These are phyloP conservation scores for Backusella sp. DNA, from an alignment of 192 early-diverging fungal genomes.

Conservation along the genomic window DNA sequence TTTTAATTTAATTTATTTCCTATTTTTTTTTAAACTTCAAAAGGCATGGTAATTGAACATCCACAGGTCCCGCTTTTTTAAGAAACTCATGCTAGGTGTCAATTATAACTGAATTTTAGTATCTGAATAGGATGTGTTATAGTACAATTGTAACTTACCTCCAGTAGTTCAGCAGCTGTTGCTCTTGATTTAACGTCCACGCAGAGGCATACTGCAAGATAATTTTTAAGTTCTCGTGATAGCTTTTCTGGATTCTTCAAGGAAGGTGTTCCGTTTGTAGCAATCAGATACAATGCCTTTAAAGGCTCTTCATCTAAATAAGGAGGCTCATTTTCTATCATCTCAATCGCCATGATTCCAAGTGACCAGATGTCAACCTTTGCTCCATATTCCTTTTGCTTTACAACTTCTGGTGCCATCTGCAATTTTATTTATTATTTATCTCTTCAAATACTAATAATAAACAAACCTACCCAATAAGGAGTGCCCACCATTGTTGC, in stretches of 20 bases:
- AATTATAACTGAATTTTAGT: neutral
- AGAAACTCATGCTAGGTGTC: conserved; percentile 70
- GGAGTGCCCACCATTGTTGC: conserved; percentile 89
- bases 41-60: conserved; percentile 13
- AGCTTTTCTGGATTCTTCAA: conserved; percentile 66
- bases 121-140: neutral
- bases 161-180: conserved; percentile 71
- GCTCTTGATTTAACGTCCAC: conserved; percentile 80
- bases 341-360: conserved; percentile 98
- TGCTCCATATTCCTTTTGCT: conserved; percentile 86
- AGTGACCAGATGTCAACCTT: conserved; percentile 97
- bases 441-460: neutral
- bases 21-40: conserved; percentile 24
- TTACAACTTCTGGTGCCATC: conserved; percentile 98
- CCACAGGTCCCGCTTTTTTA: conserved; percentile 50
- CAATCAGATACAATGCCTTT: conserved; percentile 89
- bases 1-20: neutral
- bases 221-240: conserved; percentile 51
- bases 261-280: conserved; percentile 92
- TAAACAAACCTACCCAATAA: conserved; percentile 62
- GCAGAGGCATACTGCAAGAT: conserved; percentile 56
- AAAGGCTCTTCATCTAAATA: conserved; percentile 96
- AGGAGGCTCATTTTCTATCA: conserved; percentile 96
- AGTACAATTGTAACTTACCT: conserved; percentile 38
- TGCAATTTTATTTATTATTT: neutral